These are phyloP conservation scores for Russula vinacea DNA, from an alignment of 768 basidiomycete genomes.

Conservation along the genomic window DNA sequence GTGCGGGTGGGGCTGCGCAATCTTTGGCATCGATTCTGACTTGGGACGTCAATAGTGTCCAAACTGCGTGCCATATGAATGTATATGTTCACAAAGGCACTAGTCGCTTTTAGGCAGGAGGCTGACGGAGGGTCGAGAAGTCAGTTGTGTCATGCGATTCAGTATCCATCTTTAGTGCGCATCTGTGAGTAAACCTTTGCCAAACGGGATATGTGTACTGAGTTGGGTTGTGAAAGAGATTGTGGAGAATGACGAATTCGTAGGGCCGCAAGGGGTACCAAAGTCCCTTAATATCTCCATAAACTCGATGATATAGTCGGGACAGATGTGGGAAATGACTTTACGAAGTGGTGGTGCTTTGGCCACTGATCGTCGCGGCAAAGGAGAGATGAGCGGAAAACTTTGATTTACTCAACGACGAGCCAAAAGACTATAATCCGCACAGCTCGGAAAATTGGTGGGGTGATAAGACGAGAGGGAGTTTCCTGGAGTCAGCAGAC, in stretches of 20 bases:
- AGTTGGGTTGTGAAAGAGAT: background rate
- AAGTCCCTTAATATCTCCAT: background rate
- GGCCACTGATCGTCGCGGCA: background rate
- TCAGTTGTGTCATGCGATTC: background rate
- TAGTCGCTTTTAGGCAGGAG: constrained; percentile 10
- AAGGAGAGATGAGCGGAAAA: background rate
- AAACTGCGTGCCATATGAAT: background rate
- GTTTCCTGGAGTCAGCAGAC: too few relatives aligned
- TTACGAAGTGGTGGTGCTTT: background rate
- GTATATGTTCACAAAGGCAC: background rate
- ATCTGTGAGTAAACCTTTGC: background rate
- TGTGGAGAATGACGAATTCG: background rate
- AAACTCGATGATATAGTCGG: too few relatives aligned
- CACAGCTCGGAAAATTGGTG: background rate
- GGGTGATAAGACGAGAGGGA: background rate
- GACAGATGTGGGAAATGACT: background rate
- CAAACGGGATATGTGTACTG: background rate
- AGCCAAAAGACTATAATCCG: background rate
- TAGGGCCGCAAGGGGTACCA: background rate
- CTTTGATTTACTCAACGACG: background rate
- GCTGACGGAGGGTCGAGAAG: background rate
- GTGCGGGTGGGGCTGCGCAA: background rate
- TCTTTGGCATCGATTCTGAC: background rate
- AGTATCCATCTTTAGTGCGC: background rate
- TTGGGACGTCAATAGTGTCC: background rate